phyloP scores from a whole-genome alignment of 139 green algal species.

The Chlorella sp. region DNA sequence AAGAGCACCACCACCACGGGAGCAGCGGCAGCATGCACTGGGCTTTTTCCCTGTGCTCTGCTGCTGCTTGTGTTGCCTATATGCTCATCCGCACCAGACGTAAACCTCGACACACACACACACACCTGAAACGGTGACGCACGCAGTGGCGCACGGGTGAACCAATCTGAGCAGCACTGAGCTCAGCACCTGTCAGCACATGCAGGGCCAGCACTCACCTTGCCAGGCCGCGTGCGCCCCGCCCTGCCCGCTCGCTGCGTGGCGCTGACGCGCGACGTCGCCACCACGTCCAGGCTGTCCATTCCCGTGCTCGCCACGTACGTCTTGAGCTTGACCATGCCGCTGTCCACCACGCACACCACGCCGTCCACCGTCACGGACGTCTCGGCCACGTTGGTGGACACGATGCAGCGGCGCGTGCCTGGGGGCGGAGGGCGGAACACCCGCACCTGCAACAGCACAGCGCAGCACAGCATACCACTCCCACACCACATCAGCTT shows the following conservation, averaged over 20 bases:
- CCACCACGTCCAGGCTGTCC: conserved; percentile 76
- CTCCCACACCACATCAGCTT: neutral
- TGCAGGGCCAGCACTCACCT: conserved; percentile 41
- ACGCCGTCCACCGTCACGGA: conserved; percentile 86
- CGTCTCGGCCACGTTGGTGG: conserved; percentile 97
- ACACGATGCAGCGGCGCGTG: conserved; percentile 78
- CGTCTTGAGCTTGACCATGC: conserved; percentile 88
- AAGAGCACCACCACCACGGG: too few species aligned
- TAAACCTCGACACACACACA: too few species aligned
- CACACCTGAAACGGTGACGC: too few species aligned
- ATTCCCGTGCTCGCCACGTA: conserved; percentile 84
- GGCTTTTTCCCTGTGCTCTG: too few species aligned
- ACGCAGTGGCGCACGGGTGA: neutral
- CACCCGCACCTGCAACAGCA: conserved; percentile 65
- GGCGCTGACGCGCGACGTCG: conserved; percentile 81
- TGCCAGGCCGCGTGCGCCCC: conserved; percentile 76
- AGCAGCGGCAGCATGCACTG: too few species aligned
- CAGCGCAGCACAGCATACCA: neutral
- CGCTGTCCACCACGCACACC: conserved; percentile 85
- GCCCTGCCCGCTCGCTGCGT: conserved; percentile 85
- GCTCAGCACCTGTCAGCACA: neutral
- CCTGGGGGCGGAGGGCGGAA: conserved; percentile 67
- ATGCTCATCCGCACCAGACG: too few species aligned
- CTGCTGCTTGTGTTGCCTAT: too few species aligned
- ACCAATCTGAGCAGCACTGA: neutral